These are phyloP conservation scores for Scedosporium minutisporum DNA, from an alignment of 2,329 filamentous ascomycete species.

Conservation along the genomic window DNA sequence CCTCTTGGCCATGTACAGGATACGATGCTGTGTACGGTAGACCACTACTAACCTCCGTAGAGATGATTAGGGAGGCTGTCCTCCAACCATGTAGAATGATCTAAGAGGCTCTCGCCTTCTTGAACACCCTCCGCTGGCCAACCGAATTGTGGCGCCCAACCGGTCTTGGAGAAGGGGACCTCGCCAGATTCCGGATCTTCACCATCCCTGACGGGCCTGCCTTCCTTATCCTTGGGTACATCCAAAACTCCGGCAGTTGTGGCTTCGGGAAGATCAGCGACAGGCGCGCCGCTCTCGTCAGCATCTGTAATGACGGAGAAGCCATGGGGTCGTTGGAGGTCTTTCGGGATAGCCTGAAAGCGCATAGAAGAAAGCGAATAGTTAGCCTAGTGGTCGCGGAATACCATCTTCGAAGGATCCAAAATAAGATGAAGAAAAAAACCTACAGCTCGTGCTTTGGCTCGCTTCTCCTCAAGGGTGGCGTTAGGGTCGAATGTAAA, in stretches of 20 bases:
- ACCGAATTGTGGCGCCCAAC: conserved; percentile 84
- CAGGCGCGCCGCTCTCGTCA: conserved; percentile 57
- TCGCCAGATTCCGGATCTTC: conserved; percentile 44
- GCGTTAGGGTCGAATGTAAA: conserved; percentile 85
- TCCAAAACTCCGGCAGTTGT: conserved; percentile 60
- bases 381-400: conserved; percentile 1
- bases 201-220: conserved; percentile 37
- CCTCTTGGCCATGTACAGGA: background rate
- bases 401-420: conserved; percentile 10
- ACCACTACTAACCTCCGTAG: conserved; percentile 58
- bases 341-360: conserved; percentile 49
- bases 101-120: conserved; percentile 61
- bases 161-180: conserved; percentile 43
- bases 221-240: conserved; percentile 37
- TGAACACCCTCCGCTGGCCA: conserved; percentile 48
- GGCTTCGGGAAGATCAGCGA: conserved; percentile 70
- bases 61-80: conserved; percentile 77
- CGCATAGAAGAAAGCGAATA: background rate
- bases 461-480: conserved; percentile 71
- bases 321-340: conserved; percentile 55
- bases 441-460: conserved; percentile 67
- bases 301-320: conserved; percentile 70
- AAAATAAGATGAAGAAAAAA: conserved; percentile 7
- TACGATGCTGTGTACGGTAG: background rate
- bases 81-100: conserved; percentile 84